Conservation (phyloP, 1,284 basidiomycete species). For the Melampsora larici-populina region DNA sequence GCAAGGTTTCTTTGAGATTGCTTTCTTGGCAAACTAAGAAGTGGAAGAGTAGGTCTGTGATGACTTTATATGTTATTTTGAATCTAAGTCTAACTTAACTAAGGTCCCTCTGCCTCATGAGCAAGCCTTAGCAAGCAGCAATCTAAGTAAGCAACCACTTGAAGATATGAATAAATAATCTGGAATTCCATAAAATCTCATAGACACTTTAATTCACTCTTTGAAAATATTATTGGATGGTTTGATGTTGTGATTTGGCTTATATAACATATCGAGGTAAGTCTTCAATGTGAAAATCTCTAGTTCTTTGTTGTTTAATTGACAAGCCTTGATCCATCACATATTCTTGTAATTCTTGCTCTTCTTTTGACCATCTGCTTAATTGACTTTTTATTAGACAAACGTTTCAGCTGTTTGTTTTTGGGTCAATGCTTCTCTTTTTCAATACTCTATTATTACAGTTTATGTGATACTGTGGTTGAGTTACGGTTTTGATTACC, state of each 20-base stretch:
- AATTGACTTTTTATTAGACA: slow-evolving; percentile 29
- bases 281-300: slow-evolving; percentile 36
- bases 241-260: slow-evolving; percentile 10
- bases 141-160: too few species aligned
- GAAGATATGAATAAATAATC: too few species aligned
- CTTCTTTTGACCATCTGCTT: slow-evolving; percentile 39
- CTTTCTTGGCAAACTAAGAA: too few species aligned
- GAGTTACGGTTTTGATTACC: slow-evolving; percentile 28
- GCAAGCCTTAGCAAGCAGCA: too few species aligned
- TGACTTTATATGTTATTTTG: too few species aligned
- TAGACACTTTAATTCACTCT: slow-evolving; percentile 27
- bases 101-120: too few species aligned
- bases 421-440: slow-evolving; percentile 13
- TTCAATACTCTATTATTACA: slow-evolving; percentile 23
- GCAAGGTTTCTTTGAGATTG: too few species aligned
- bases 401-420: slow-evolving; percentile 29
- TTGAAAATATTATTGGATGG: slow-evolving; percentile 25
- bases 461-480: slow-evolving; percentile 39
- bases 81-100: too few species aligned
- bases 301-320: slow-evolving; percentile 25
- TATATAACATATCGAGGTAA: slow-evolving; percentile 29
- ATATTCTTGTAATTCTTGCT: slow-evolving; percentile 29
- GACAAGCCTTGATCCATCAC: slow-evolving; percentile 35
- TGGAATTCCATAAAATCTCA: slow-evolving; percentile 32
- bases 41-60: too few species aligned